Percentiles rank a stretch among this genome's conserved stretches.
Evolutionary conservation across 2,329 filamentous ascomycete genomes (phyloP).

Genomic region (Rhynchosporium secalis): DNA sequence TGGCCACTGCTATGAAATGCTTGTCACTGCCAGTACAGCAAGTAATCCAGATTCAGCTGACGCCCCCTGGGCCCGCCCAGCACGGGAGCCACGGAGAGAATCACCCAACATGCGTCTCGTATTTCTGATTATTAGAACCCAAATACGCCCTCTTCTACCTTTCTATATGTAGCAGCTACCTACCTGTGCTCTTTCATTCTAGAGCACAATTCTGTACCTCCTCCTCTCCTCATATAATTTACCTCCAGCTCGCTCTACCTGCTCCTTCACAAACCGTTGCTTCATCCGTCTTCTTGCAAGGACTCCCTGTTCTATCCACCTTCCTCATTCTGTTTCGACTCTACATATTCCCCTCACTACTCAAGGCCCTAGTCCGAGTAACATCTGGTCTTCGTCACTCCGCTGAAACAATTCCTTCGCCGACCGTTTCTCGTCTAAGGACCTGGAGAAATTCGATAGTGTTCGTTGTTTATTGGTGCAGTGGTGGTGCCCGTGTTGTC

Average conservation of each 20-base stretch:
- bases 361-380: too few relatives aligned
- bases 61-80: slow-evolving; percentile 10
- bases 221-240: neutral
- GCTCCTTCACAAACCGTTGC: neutral
- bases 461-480: neutral
- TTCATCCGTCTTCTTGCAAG: neutral
- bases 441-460: neutral
- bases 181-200: neutral
- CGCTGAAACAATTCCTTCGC: too few relatives aligned
- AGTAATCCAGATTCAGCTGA: slow-evolving; percentile 15
- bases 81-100: slow-evolving; percentile 13
- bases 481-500: neutral
- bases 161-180: neutral
- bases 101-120: slow-evolving; percentile 7
- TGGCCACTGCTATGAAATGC: neutral
- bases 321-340: neutral
- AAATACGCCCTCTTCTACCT: neutral
- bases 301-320: neutral
- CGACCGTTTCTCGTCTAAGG: neutral
- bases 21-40: neutral
- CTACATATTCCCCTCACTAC: too few relatives aligned
- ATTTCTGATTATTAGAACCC: slow-evolving; percentile 11
- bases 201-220: neutral
- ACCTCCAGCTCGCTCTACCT: neutral
- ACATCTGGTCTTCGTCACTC: too few relatives aligned